Base-by-base conservation (phyloP, 129 eudicot genomes). In the Artemisia tridentata region DNA sequence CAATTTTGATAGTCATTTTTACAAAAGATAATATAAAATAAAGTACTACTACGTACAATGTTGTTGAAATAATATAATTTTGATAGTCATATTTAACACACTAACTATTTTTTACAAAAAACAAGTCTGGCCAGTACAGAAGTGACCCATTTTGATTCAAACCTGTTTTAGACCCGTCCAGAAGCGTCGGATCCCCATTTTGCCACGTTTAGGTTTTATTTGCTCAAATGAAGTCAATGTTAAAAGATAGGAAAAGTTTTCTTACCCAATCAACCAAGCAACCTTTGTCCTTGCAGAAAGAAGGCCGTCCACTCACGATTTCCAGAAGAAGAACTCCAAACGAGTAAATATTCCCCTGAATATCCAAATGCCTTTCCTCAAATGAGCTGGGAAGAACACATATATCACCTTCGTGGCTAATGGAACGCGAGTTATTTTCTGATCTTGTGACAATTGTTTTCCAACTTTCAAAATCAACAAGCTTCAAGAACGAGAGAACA, bases 381-480 rank as follows among this genome's bases (percentile, higher is more conserved):
- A 87, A 64, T n/a, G 92, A 83, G 61, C 64, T 85, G 17, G 97
- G 96, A 54, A 90, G 89, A 77, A 90, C 80, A 68, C 99, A 95
- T 3, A 88, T 78, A 51, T 86, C 88, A 29, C 98, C 99, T 83
- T 89, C 89, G 50, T 70, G 78, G 75, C 89, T 81, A 60, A 92
- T 83, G 12, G 84, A 75, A 11, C 83, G 77, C 3, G 95, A 80
- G 80, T 86, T 87, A 71, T 75, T 90, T 79, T 90, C 99, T 43
- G 97, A 90, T 84, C 99, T 80, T 16, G 96, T 81, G 31, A 85
- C 63, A 20, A 95, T 82, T 0, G 91, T 81, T 79, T 90, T 95
- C 99, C 99, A 95, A 68, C 99, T 84, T 63, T 90, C 99, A 71
- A 95, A 95, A 86, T 95, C 97, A 77, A 95, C 96, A 48, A 95